phyloP scores from a whole-genome alignment of 2,329 filamentous ascomycete genomes.

The Diaporthe longicolla region DNA sequence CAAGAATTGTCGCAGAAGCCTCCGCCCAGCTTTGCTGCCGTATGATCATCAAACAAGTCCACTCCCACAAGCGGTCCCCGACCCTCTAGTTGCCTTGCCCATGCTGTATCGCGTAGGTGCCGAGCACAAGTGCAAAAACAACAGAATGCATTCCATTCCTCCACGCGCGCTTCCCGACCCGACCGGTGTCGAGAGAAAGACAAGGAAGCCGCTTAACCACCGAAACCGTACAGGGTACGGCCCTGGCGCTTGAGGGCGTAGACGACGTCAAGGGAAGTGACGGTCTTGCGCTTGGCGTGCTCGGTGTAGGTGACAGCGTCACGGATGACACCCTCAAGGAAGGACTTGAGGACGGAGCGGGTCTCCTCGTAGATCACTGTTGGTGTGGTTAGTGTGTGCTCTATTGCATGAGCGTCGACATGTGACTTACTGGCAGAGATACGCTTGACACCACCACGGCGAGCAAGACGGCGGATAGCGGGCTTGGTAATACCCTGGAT shows the following conservation, averaged over 20 bases:
- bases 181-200: background rate
- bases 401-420: background rate
- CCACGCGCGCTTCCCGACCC: slow-evolving; percentile 19
- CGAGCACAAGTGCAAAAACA: slow-evolving; percentile 32
- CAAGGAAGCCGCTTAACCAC: slow-evolving; percentile 63
- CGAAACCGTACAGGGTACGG: slow-evolving; percentile 78
- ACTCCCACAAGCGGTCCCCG: slow-evolving; percentile 32
- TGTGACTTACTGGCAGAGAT: slow-evolving; percentile 86
- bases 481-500: slow-evolving; percentile 99
- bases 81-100: slow-evolving; percentile 36
- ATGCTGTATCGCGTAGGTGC: slow-evolving; percentile 22
- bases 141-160: slow-evolving; percentile 34
- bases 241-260: slow-evolving; percentile 76
- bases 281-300: slow-evolving; percentile 85
- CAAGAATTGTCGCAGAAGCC: slow-evolving; percentile 41
- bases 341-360: slow-evolving; percentile 85
- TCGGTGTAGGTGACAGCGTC: slow-evolving; percentile 86
- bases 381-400: slow-evolving; percentile 43
- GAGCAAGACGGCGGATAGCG: slow-evolving; percentile 96
- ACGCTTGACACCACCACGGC: slow-evolving; percentile 99
- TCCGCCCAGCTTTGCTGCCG: slow-evolving; percentile 35
- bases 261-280: slow-evolving; percentile 76
- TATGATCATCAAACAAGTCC: slow-evolving; percentile 36
- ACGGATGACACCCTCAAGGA: slow-evolving; percentile 86
- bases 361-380: slow-evolving; percentile 87